A percentile compares a stretch with the other conserved stretches of the same genome.
These are phyloP conservation scores for Naganishia sp. DNA, from an alignment of 1,284 basidiomycete species.

Conservation along the genomic window DNA sequence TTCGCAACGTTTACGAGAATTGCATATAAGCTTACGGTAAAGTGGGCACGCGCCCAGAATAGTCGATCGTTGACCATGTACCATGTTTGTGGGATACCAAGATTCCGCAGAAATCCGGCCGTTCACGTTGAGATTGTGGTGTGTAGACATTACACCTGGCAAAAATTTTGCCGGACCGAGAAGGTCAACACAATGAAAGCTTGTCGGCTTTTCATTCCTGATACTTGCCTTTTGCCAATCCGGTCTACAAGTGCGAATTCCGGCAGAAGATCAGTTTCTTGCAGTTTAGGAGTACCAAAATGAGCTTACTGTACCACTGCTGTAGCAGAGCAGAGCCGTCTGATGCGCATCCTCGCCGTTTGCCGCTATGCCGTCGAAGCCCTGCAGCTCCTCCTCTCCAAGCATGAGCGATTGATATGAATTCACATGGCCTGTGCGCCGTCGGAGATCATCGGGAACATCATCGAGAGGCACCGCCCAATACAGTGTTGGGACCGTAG, in stretches of 20 bases:
- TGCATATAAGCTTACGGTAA: conserved; percentile 42
- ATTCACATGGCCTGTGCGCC: background rate
- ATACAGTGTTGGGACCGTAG: background rate
- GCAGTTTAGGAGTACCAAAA: background rate
- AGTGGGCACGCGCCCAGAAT: conserved; percentile 65
- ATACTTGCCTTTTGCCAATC: conserved; percentile 25
- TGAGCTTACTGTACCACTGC: conserved; percentile 39
- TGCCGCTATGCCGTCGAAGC: conserved; percentile 15
- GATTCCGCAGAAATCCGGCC: conserved; percentile 23
- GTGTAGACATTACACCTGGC: conserved; percentile 26
- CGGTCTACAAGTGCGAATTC: conserved; percentile 17
- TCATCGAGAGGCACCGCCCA: conserved; percentile 17
- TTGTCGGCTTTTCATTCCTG: background rate
- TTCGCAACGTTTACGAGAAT: background rate
- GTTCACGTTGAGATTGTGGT: conserved; percentile 39
- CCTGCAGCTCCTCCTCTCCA: background rate
- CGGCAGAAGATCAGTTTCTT: background rate
- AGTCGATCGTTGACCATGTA: conserved; percentile 36
- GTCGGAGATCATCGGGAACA: background rate
- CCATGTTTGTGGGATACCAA: conserved; percentile 45
- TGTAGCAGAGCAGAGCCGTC: conserved; percentile 39
- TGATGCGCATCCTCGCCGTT: conserved; percentile 23
- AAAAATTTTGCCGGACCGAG: background rate
- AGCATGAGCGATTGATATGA: conserved; percentile 26
- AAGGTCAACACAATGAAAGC: background rate